Conservation (phyloP, 106 monocot genomes). For the Agapanthus africanus region DNA sequence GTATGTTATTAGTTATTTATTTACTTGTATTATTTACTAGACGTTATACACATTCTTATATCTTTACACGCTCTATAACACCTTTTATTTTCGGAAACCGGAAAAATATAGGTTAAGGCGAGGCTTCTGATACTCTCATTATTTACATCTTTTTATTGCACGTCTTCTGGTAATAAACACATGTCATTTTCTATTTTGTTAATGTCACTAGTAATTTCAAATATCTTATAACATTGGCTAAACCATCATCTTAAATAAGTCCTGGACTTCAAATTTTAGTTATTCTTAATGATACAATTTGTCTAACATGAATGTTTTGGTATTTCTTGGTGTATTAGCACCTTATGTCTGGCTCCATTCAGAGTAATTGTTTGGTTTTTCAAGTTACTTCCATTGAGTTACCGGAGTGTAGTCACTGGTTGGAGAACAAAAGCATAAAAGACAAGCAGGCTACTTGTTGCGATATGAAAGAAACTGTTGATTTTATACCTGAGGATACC, state of each 20-base stretch:
- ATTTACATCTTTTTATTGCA: not conserved
- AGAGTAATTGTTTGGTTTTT: not conserved
- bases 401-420: not conserved
- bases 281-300: too few relatives aligned
- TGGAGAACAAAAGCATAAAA: conserved; percentile 5
- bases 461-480: conserved; percentile 3
- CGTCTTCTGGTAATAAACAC: not conserved
- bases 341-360: conserved; percentile 6
- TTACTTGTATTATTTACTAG: too few relatives aligned
- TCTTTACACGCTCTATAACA: too few relatives aligned
- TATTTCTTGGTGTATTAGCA: conserved; percentile 2
- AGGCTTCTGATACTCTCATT: too few relatives aligned
- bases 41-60: too few relatives aligned
- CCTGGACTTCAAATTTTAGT: too few relatives aligned
- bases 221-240: too few relatives aligned
- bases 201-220: too few relatives aligned
- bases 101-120: too few relatives aligned
- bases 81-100: too few relatives aligned
- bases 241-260: too few relatives aligned
- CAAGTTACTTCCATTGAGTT: not conserved
- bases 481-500: not conserved
- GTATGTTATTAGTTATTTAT: too few relatives aligned
- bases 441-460: not conserved
- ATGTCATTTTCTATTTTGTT: not conserved
- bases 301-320: not conserved